Percentiles rank a stretch among this genome's conserved stretches.
These are phyloP conservation scores for Phoma herbarum DNA, from an alignment of 2,329 filamentous ascomycete genomes.

Conservation along the genomic window DNA sequence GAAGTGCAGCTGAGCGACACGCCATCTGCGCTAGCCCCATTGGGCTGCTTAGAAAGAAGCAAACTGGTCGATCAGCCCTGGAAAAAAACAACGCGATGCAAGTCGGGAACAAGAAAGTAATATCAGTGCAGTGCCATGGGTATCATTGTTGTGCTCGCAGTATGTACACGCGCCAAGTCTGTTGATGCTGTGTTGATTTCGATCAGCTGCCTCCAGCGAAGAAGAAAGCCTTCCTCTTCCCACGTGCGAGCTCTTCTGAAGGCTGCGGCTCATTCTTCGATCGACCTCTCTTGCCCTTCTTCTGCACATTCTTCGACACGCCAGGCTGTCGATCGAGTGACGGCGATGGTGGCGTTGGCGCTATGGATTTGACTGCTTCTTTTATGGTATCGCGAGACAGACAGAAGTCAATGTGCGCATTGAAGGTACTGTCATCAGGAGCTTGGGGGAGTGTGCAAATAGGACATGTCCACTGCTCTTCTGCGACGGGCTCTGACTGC, in stretches of 20 bases:
- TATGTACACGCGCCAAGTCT: background rate
- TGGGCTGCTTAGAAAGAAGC: background rate
- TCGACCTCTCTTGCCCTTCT: conserved; percentile 44
- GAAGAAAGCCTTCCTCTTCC: conserved; percentile 48
- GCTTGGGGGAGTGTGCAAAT: conserved; percentile 81
- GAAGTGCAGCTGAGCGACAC: background rate
- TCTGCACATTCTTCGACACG: conserved; percentile 25
- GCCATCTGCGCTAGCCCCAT: background rate
- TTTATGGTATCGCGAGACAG: conserved; percentile 86
- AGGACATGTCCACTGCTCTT: conserved; percentile 79
- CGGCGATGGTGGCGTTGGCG: conserved; percentile 30
- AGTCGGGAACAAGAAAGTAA: too few species aligned
- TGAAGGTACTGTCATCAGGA: conserved; percentile 80
- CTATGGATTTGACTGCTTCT: conserved; percentile 72
- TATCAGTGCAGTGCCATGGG: too few species aligned
- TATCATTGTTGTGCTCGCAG: background rate
- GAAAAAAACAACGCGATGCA: too few species aligned
- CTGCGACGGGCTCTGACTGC: conserved; percentile 34
- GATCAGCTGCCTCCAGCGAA: conserved; percentile 15
- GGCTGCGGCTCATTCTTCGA: conserved; percentile 35
- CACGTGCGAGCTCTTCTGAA: conserved; percentile 36
- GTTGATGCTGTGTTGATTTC: background rate
- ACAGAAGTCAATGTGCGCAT: conserved; percentile 91
- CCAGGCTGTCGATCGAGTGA: conserved; percentile 21
- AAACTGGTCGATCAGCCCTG: background rate